Percentiles rank a stretch among this genome's conserved stretches.
Evolutionary conservation across 2,329 filamentous ascomycete species (phyloP).

Genomic region (Aspergillus chevalieri): DNA sequence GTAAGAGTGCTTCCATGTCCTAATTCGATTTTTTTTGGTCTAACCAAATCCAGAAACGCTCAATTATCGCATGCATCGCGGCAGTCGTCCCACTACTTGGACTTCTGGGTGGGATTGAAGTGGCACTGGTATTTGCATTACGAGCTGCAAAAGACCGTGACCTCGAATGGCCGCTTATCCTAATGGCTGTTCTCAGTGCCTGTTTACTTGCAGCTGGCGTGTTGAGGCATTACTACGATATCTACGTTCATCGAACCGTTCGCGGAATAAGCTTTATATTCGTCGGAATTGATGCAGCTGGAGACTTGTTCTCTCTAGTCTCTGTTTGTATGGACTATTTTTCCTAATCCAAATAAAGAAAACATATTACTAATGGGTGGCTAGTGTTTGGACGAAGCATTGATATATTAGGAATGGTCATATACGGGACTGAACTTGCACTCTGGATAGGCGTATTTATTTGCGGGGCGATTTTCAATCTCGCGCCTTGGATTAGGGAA

Average conservation of each 20-base stretch:
- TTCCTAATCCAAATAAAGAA: slow-evolving; percentile 17
- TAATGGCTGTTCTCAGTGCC: slow-evolving; percentile 63
- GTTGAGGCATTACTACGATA: slow-evolving; percentile 63
- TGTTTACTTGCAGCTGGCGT: slow-evolving; percentile 60
- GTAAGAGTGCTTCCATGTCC: slow-evolving; percentile 4
- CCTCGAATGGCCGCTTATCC: slow-evolving; percentile 55
- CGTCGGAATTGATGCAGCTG: slow-evolving; percentile 62
- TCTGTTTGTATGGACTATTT: slow-evolving; percentile 44
- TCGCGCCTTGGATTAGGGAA: slow-evolving; percentile 51
- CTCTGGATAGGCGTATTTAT: slow-evolving; percentile 64
- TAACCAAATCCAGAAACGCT: slow-evolving; percentile 41
- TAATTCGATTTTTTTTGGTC: neutral
- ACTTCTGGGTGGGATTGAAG: slow-evolving; percentile 55
- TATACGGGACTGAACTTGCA: slow-evolving; percentile 60
- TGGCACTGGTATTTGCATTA: slow-evolving; percentile 54
- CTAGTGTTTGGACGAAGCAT: slow-evolving; percentile 18
- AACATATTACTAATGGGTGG: neutral
- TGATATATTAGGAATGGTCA: slow-evolving; percentile 58
- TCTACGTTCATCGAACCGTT: slow-evolving; percentile 60
- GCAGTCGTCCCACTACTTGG: slow-evolving; percentile 48
- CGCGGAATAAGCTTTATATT: slow-evolving; percentile 68
- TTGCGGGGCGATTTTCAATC: slow-evolving; percentile 59
- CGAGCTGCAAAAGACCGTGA: slow-evolving; percentile 40
- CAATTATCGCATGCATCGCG: slow-evolving; percentile 42
- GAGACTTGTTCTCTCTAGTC: slow-evolving; percentile 61